Evolutionary conservation across 305 asterid species (phyloP).

Genomic region (Striga hermonthica): DNA sequence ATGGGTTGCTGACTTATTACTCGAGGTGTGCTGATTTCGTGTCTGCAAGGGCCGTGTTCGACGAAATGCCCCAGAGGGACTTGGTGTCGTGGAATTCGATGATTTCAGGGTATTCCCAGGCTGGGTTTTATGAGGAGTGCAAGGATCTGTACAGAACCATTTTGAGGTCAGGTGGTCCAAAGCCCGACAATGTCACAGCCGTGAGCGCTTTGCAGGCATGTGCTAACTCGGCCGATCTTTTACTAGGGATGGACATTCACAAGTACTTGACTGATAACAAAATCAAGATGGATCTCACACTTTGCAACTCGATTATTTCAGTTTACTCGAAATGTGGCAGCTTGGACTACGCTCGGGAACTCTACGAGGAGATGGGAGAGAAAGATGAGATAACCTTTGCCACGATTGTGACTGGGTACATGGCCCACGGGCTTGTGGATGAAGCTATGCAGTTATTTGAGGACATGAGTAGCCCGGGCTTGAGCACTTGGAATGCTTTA

Average conservation of each 20-base stretch:
- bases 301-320: slow-evolving; percentile 61
- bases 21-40: slow-evolving; percentile 62
- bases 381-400: slow-evolving; percentile 76
- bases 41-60: slow-evolving; percentile 56
- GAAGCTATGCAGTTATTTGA: slow-evolving; percentile 56
- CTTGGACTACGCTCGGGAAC: slow-evolving; percentile 73
- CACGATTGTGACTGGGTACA: slow-evolving; percentile 76
- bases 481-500: slow-evolving; percentile 84
- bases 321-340: slow-evolving; percentile 87
- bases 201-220: slow-evolving; percentile 74
- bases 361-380: slow-evolving; percentile 74
- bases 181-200: slow-evolving; percentile 61
- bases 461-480: slow-evolving; percentile 51
- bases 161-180: slow-evolving; percentile 43
- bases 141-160: slow-evolving; percentile 55
- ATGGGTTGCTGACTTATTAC: slow-evolving; percentile 75
- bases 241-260: slow-evolving; percentile 71
- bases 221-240: slow-evolving; percentile 72
- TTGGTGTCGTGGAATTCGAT: slow-evolving; percentile 85
- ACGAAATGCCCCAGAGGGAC: slow-evolving; percentile 65
- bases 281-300: slow-evolving; percentile 58
- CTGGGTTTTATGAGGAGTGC: slow-evolving; percentile 66
- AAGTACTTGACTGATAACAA: slow-evolving; percentile 46
- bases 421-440: slow-evolving; percentile 68
- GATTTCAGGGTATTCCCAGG: slow-evolving; percentile 81